A percentile compares a stretch with the other conserved stretches of the same genome.
These are phyloP conservation scores for Ustilago crameri DNA, from an alignment of 1,284 basidiomycete genomes.

Conservation along the genomic window DNA sequence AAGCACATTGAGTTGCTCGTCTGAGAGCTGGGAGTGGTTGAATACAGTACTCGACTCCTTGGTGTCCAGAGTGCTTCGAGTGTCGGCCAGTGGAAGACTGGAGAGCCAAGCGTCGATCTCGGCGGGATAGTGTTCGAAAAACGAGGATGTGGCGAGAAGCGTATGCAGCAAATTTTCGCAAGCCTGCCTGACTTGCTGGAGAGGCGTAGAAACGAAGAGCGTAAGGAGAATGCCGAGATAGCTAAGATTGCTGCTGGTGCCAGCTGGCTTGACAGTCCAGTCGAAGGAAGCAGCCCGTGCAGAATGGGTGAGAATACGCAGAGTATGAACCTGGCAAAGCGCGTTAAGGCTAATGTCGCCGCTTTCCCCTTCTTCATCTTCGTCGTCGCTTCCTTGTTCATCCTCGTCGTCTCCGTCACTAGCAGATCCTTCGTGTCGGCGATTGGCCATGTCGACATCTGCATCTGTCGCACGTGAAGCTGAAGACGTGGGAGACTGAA, in stretches of 20 bases:
- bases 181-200: slow-evolving; percentile 35
- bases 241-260: slow-evolving; percentile 71
- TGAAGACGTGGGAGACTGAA: slow-evolving; percentile 19
- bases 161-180: slow-evolving; percentile 40
- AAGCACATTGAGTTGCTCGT: slow-evolving; percentile 74
- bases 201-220: slow-evolving; percentile 31
- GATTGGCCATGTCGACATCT: slow-evolving; percentile 5
- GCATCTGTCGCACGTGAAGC: background rate
- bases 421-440: background rate
- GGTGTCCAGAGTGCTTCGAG: background rate
- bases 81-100: slow-evolving; percentile 71
- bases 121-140: slow-evolving; percentile 82
- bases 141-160: slow-evolving; percentile 74
- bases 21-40: slow-evolving; percentile 7
- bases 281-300: slow-evolving; percentile 71
- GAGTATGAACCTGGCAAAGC: slow-evolving; percentile 80
- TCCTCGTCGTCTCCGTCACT: background rate
- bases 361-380: slow-evolving; percentile 60
- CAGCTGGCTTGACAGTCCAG: slow-evolving; percentile 73
- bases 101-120: slow-evolving; percentile 83
- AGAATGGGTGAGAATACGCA: slow-evolving; percentile 70
- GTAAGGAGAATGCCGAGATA: slow-evolving; percentile 53
- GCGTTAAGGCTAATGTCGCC: slow-evolving; percentile 73
- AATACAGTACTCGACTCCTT: background rate
- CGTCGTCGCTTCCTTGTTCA: slow-evolving; percentile 59